These are phyloP conservation scores for Endoconidiophora polonica DNA, from an alignment of 2,329 filamentous ascomycete genomes.

Conservation along the genomic window DNA sequence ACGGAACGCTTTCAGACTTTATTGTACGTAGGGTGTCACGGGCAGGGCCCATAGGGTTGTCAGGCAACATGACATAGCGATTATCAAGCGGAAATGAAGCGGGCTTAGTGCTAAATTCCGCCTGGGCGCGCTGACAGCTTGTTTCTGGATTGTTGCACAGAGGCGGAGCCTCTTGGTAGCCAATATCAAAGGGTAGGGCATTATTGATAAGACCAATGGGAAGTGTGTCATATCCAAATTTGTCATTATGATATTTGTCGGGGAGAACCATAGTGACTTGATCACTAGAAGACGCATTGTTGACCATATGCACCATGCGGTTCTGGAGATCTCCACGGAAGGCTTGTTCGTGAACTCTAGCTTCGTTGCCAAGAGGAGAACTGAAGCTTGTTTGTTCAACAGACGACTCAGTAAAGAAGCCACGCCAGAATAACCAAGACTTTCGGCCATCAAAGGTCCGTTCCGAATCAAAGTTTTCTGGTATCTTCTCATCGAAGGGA, in stretches of 20 bases:
- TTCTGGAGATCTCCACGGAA: conserved; percentile 53
- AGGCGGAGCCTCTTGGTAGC: not conserved
- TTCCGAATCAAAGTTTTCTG: conserved; percentile 22
- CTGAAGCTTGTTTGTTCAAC: not conserved
- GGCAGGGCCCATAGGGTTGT: conserved; percentile 53
- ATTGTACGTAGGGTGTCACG: conserved; percentile 39
- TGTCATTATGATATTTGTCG: conserved; percentile 21
- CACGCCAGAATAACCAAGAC: conserved; percentile 57
- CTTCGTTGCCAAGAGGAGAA: conserved; percentile 27
- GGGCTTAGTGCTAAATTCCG: conserved; percentile 27
- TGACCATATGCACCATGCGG: conserved; percentile 53
- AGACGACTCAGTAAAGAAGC: conserved; percentile 18
- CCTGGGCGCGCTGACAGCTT: conserved; percentile 31
- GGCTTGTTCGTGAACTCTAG: conserved; percentile 30
- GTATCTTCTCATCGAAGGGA: conserved; percentile 28
- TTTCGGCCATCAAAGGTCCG: conserved; percentile 43
- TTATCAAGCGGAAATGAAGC: conserved; percentile 22
- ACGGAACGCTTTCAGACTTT: conserved; percentile 48
- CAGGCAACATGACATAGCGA: conserved; percentile 55
- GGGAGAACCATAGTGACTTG: conserved; percentile 42
- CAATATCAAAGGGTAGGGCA: conserved; percentile 30
- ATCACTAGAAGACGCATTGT: conserved; percentile 35
- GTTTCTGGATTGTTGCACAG: conserved; percentile 4
- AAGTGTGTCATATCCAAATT: conserved; percentile 11
- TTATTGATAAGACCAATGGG: conserved; percentile 4